Percentiles rank a stretch among this genome's conserved stretches.
phyloP scores from a whole-genome alignment of 176 grass and related monocot species.

The Carex littledalei region DNA sequence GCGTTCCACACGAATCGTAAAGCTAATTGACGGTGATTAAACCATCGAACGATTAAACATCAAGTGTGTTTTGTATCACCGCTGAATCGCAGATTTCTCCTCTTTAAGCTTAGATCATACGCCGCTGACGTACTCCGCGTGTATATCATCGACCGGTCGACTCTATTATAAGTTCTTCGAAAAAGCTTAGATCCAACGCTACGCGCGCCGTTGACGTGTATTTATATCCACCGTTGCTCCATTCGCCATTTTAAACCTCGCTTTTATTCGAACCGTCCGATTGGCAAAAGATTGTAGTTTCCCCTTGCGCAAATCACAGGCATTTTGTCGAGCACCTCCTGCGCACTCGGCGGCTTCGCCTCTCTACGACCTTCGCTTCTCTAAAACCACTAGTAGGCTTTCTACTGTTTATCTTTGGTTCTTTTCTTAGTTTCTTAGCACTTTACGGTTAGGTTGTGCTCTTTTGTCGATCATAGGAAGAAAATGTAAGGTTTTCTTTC shows the following conservation, averaged over 20 bases:
- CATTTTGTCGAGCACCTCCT: neutral
- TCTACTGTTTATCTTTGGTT: neutral
- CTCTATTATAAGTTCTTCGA: neutral
- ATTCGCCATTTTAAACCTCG: neutral
- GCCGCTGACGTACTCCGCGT: neutral
- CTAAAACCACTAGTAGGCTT: neutral
- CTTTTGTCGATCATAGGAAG: neutral
- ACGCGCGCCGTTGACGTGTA: neutral
- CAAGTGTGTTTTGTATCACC: neutral
- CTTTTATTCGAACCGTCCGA: neutral
- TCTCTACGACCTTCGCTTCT: neutral
- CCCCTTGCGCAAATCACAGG: neutral
- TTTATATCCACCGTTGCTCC: neutral
- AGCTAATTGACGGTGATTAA: no score
- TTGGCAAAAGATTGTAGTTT: neutral
- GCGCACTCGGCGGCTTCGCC: neutral
- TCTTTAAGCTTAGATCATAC: neutral
- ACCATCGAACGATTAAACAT: no score
- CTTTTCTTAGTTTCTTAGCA: neutral
- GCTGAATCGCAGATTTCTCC: neutral
- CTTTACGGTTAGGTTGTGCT: neutral
- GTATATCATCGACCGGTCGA: neutral
- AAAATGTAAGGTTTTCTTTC: neutral
- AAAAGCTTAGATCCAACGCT: slow-evolving; percentile 6
- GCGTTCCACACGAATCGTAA: no score